These are phyloP conservation scores for Chimonanthus praecox DNA, from an alignment of 164 flowering plant species.

Conservation along the genomic window DNA sequence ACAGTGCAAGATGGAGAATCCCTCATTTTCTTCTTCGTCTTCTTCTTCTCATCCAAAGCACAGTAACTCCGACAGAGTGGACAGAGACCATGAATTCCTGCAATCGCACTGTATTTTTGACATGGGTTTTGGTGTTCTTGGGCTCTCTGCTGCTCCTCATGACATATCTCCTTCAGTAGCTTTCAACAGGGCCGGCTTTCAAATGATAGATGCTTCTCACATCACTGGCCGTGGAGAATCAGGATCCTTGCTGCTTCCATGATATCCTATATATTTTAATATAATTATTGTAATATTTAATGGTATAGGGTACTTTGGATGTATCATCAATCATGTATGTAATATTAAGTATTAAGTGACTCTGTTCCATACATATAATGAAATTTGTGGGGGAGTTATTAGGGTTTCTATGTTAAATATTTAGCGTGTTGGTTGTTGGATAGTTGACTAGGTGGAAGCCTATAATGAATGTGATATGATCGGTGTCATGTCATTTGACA, in stretches of 20 bases:
- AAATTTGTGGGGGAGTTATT: no score
- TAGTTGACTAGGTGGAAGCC: background rate
- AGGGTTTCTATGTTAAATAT: no score
- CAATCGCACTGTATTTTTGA: conserved; percentile 27
- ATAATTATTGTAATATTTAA: background rate
- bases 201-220: conserved; percentile 26
- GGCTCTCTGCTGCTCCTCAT: conserved; percentile 15
- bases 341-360: no score
- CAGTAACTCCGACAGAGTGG: conserved; percentile 13
- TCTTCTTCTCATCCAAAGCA: conserved; percentile 23
- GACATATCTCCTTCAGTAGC: conserved; percentile 36
- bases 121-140: conserved; percentile 25
- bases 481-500: conserved; percentile 8
- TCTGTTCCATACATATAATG: no score
- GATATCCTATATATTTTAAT: background rate
- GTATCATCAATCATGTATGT: no score
- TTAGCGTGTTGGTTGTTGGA: background rate
- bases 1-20: conserved; percentile 38
- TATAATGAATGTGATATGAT: conserved; percentile 3
- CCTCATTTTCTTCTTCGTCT: conserved; percentile 22
- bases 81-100: conserved; percentile 14
- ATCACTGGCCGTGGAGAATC: conserved; percentile 22
- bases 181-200: conserved; percentile 30
- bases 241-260: conserved; percentile 17
- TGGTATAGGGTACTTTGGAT: background rate